phyloP scores from a whole-genome alignment of 2,329 filamentous ascomycete genomes.

The Colletotrichum endophyticum region DNA sequence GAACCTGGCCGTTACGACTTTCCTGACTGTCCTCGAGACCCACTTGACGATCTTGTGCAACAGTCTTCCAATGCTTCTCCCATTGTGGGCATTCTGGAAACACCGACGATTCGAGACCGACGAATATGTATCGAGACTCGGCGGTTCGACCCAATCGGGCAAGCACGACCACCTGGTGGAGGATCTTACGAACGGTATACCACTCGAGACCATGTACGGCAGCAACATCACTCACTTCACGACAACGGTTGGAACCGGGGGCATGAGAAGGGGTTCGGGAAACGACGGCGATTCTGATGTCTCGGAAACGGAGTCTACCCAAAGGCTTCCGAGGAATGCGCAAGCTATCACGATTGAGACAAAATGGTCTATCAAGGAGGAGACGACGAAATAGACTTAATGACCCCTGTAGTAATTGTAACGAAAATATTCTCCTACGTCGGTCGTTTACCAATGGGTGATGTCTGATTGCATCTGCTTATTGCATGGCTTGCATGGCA shows the following conservation, averaged over 20 bases:
- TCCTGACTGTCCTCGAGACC: slow-evolving; percentile 26
- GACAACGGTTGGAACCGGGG: neutral
- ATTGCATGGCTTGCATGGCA: neutral
- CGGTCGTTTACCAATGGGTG: neutral
- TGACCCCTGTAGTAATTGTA: neutral
- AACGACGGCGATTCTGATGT: neutral
- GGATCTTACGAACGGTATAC: slow-evolving; percentile 5
- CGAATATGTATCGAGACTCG: neutral
- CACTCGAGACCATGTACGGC: slow-evolving; percentile 6
- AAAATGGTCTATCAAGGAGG: slow-evolving; percentile 7
- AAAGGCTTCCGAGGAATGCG: neutral
- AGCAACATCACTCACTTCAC: neutral
- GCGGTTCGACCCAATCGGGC: neutral
- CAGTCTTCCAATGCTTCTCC: slow-evolving; percentile 25
- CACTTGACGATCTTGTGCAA: slow-evolving; percentile 27
- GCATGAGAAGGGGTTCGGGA: neutral
- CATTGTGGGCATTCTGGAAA: slow-evolving; percentile 3
- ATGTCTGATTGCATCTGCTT: neutral
- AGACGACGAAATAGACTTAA: neutral
- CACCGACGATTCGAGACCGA: slow-evolving; percentile 4
- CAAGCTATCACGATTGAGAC: slow-evolving; percentile 3
- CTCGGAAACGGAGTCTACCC: neutral
- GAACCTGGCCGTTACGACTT: slow-evolving; percentile 26
- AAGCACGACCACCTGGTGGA: slow-evolving; percentile 5
- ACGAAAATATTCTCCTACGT: neutral